These are phyloP conservation scores for Candida boidinii DNA, from an alignment of 805 yeast species.

Conservation along the genomic window DNA sequence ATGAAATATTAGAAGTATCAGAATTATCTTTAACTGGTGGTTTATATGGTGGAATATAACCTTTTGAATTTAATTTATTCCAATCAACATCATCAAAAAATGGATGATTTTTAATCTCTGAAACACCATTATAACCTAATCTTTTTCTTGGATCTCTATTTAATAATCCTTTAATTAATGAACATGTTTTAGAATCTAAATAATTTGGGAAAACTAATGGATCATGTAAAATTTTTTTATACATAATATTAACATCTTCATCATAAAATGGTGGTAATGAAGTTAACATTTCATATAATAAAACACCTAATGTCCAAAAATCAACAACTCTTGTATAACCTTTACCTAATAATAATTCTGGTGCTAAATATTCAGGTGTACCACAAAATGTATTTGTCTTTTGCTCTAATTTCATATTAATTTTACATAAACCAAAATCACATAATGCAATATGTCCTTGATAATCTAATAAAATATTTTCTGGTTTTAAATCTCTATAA, in stretches of 20 bases:
- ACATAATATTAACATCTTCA: slow-evolving; percentile 89
- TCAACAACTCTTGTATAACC: slow-evolving; percentile 95
- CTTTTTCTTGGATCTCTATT: slow-evolving; percentile 81
- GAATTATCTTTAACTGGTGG: slow-evolving; percentile 80
- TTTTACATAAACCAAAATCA: slow-evolving; percentile 94
- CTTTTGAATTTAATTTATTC: slow-evolving; percentile 73
- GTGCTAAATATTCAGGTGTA: slow-evolving; percentile 95
- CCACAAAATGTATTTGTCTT: slow-evolving; percentile 92
- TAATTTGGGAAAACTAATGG: slow-evolving; percentile 84
- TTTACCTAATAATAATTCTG: slow-evolving; percentile 82
- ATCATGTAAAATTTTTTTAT: slow-evolving; percentile 83
- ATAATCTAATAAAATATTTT: slow-evolving; percentile 86
- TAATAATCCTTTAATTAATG: slow-evolving; percentile 62
- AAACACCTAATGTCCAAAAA: slow-evolving; percentile 97
- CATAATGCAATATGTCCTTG: slow-evolving; percentile 97
- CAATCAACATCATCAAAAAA: slow-evolving; percentile 89
- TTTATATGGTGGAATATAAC: slow-evolving; percentile 91
- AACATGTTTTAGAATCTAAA: slow-evolving; percentile 80
- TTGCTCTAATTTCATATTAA: slow-evolving; percentile 86
- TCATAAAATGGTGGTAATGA: slow-evolving; percentile 97
- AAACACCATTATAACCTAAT: slow-evolving; percentile 72
- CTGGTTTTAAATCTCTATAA: slow-evolving; percentile 94
- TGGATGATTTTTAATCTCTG: slow-evolving; percentile 73
- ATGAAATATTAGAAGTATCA: slow-evolving; percentile 91
- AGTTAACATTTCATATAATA: slow-evolving; percentile 91